Evolutionary conservation across 1,284 basidiomycete genomes (phyloP).

Genomic region (Malassezia psittaci): DNA sequence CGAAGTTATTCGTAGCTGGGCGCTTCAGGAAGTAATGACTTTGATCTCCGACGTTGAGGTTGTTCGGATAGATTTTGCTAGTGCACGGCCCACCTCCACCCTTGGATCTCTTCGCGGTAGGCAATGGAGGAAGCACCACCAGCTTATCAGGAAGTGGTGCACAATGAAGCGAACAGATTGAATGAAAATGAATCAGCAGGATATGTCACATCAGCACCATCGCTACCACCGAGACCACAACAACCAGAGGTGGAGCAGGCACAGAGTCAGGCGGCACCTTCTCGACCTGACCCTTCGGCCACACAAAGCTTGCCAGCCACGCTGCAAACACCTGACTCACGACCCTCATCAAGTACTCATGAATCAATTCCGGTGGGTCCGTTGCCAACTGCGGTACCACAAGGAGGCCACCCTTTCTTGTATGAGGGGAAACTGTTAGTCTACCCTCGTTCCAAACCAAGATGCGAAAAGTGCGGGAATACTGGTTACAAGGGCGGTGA

Average conservation of each 20-base stretch:
- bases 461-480: conserved; percentile 14
- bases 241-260: background rate
- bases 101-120: too few relatives aligned
- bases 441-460: conserved; percentile 5
- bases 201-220: background rate
- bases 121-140: conserved; percentile 5
- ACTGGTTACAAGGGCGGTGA: conserved; percentile 15
- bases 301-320: too few relatives aligned
- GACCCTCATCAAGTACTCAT: background rate
- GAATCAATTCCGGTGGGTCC: background rate
- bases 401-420: conserved; percentile 11
- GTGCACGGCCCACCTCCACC: background rate
- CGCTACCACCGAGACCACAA: background rate
- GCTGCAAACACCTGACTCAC: background rate
- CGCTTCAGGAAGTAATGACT: too few relatives aligned
- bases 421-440: conserved; percentile 13
- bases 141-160: conserved; percentile 7
- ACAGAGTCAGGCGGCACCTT: too few relatives aligned
- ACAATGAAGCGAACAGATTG: background rate
- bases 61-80: background rate
- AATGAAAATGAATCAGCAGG: background rate
- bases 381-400: background rate
- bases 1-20: too few relatives aligned
- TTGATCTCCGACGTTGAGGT: too few relatives aligned
- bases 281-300: too few relatives aligned